Percentiles rank a stretch among this genome's conserved stretches.
Evolutionary conservation across 768 basidiomycete genomes (phyloP).

Genomic region (Galerina marginata): DNA sequence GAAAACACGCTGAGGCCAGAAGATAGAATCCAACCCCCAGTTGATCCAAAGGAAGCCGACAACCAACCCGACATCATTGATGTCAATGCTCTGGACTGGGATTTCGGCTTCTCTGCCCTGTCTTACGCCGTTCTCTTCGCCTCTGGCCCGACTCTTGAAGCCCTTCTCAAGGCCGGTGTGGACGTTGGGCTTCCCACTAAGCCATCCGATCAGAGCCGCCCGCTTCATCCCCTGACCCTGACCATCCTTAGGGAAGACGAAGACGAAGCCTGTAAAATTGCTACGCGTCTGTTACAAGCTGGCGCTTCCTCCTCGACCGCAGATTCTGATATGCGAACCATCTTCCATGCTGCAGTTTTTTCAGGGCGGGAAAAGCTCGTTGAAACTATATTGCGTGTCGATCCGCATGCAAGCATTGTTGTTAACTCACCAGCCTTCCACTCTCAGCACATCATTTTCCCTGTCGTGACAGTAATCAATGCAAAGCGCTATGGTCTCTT

Average conservation of each 20-base stretch:
- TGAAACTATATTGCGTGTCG: conserved; percentile 44
- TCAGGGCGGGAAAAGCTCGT: conserved; percentile 44
- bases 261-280: conserved; percentile 43
- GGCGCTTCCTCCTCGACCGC: conserved; percentile 50
- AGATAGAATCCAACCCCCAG: conserved; percentile 23
- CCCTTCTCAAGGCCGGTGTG: conserved; percentile 52
- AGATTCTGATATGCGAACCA: conserved; percentile 40
- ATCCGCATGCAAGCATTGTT: conserved; percentile 43
- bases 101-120: conserved; percentile 58
- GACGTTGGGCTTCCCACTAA: conserved; percentile 45
- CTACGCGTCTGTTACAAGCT: conserved; percentile 43
- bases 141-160: conserved; percentile 48
- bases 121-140: conserved; percentile 55
- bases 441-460: conserved; percentile 35
- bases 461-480: conserved; percentile 42
- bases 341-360: conserved; percentile 45
- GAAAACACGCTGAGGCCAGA: conserved; percentile 37
- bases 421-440: conserved; percentile 43
- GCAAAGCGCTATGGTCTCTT: conserved; percentile 40
- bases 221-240: conserved; percentile 44
- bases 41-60: conserved; percentile 52
- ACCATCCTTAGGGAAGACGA: conserved; percentile 49
- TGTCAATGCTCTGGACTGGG: conserved; percentile 61
- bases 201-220: conserved; percentile 23
- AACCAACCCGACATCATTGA: conserved; percentile 61